Conservation (phyloP, 164 flowering plant genomes). For the Magnolia changhungtana region DNA sequence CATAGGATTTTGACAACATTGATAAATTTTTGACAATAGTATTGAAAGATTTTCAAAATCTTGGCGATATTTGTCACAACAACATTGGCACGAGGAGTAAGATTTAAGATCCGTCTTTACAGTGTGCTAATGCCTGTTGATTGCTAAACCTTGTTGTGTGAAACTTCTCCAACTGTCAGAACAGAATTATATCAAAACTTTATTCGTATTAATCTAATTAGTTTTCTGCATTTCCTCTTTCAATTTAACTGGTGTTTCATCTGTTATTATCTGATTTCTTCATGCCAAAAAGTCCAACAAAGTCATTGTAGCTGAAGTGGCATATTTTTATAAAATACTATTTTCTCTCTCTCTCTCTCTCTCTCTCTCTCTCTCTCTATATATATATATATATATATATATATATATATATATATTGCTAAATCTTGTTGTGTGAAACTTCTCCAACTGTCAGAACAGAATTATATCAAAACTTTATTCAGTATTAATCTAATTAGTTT, state of each 20-base stretch:
- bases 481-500: too few species aligned
- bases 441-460: neutral
- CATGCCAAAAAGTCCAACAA: too few species aligned
- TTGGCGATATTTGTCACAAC: neutral
- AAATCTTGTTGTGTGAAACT: too few species aligned
- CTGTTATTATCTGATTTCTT: too few species aligned
- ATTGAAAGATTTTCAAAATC: too few species aligned
- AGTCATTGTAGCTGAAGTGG: too few species aligned
- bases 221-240: neutral
- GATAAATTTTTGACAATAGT: too few species aligned
- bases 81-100: neutral
- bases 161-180: neutral
- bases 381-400: too few species aligned
- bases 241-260: neutral
- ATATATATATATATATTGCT: too few species aligned
- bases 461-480: neutral
- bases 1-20: too few species aligned
- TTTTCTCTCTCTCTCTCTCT: neutral
- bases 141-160: neutral
- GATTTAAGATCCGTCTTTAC: neutral
- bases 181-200: neutral
- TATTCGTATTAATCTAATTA: too few species aligned
- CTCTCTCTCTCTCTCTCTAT: neutral
- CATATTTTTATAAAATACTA: too few species aligned
- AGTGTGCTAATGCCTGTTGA: neutral